Evolutionary conservation across 2,329 filamentous ascomycete genomes (phyloP).

Genomic region (Stemphylium vesicarium): DNA sequence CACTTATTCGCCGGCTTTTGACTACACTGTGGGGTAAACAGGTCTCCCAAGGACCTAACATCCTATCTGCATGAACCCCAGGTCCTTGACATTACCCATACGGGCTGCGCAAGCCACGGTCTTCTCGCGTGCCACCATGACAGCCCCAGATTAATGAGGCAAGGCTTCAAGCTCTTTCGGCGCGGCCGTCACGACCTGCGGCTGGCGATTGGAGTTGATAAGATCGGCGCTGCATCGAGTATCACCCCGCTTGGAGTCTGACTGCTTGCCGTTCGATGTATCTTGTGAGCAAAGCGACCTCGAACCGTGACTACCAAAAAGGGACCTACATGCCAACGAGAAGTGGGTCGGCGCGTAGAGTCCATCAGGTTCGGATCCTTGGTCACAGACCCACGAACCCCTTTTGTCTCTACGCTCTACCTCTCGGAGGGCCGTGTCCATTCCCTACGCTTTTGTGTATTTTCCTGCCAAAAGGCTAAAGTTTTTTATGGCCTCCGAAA

Average conservation of each 20-base stretch:
- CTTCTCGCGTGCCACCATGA: neutral
- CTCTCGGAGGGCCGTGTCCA: neutral
- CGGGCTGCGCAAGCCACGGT: constrained; percentile 15
- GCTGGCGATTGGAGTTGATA: neutral
- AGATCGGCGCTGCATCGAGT: constrained; percentile 17
- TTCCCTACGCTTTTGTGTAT: neutral
- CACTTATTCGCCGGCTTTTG: constrained; percentile 7
- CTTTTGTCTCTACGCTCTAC: neutral
- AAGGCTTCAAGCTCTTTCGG: neutral
- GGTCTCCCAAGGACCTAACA: constrained; percentile 16
- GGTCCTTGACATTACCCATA: constrained; percentile 34
- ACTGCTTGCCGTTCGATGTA: neutral
- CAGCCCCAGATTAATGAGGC: neutral
- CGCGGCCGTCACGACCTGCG: neutral
- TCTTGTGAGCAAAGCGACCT: neutral
- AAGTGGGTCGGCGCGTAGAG: too few species aligned
- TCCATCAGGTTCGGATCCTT: too few species aligned
- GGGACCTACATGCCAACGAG: too few species aligned
- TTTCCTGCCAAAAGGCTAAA: too few species aligned
- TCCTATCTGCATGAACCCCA: constrained; percentile 4
- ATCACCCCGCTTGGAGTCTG: neutral
- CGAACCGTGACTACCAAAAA: neutral
- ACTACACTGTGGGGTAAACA: constrained; percentile 24
- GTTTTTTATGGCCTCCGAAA: neutral
- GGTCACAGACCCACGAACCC: neutral